phyloP scores from a whole-genome alignment of 1,284 basidiomycete species.

The Cutaneotrichosporon spelunceum region DNA sequence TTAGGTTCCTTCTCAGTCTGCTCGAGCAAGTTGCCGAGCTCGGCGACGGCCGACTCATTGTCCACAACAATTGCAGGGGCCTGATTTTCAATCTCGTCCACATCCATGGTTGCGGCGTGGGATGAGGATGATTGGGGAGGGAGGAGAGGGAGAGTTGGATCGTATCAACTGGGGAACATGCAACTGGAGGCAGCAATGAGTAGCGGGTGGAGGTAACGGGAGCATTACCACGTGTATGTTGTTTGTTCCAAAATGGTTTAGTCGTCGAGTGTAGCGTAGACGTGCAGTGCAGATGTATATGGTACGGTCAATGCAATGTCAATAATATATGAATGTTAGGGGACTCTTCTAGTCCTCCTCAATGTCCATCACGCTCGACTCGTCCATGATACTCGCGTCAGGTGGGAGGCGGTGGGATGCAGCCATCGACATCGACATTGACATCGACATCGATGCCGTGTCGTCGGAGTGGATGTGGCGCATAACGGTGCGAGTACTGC shows the following conservation, averaged over 20 bases:
- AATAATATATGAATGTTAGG: not conserved
- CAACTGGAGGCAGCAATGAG: not conserved
- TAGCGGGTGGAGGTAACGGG: not conserved
- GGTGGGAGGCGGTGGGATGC: not conserved
- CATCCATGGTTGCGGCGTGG: constrained; percentile 2
- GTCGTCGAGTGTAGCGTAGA: too few species aligned
- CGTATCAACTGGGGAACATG: not conserved
- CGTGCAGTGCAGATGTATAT: not conserved
- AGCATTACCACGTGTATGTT: not conserved
- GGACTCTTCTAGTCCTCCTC: constrained; percentile 34
- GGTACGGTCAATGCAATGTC: not conserved
- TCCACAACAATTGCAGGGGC: not conserved
- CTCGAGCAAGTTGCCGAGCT: constrained; percentile 32
- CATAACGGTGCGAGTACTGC: not conserved
- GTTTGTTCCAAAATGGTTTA: not conserved
- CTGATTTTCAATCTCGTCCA: not conserved
- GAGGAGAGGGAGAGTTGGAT: not conserved
- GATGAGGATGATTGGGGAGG: not conserved
- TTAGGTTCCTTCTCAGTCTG: constrained; percentile 30
- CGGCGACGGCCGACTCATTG: constrained; percentile 19
- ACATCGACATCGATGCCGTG: constrained; percentile 8
- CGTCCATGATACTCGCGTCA: constrained; percentile 23
- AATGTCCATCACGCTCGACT: constrained; percentile 42
- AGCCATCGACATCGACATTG: constrained; percentile 9
- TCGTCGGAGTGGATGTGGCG: not conserved